These are phyloP conservation scores for Aureobasidium sp. DNA, from an alignment of 2,329 filamentous ascomycete species.

Conservation along the genomic window DNA sequence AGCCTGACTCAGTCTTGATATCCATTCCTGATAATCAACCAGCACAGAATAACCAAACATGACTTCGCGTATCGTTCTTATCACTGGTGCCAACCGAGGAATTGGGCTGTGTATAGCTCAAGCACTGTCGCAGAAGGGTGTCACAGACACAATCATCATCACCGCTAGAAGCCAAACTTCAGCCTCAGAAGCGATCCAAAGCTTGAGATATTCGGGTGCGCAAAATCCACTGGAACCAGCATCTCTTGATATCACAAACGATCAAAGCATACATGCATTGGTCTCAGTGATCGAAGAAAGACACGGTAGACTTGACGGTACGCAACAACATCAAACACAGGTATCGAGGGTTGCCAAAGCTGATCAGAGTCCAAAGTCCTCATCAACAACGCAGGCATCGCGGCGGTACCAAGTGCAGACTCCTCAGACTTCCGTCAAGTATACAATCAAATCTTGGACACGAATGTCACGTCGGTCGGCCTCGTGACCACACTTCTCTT, in stretches of 20 bases:
- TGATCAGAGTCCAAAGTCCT: not conserved
- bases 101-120: not conserved
- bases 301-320: not conserved
- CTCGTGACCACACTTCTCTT: constrained; percentile 28
- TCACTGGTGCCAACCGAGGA: not conserved
- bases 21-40: not conserved
- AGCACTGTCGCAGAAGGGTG: not conserved
- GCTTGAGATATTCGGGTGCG: not conserved
- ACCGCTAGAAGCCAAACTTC: not conserved
- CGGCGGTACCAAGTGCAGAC: not conserved
- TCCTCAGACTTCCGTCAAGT: constrained; percentile 28
- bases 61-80: not conserved
- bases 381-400: not conserved
- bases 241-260: not conserved
- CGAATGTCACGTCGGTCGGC: constrained; percentile 41
- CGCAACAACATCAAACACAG: too few species aligned
- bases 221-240: not conserved
- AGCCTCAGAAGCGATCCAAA: not conserved
- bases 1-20: not conserved
- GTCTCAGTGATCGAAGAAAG: not conserved
- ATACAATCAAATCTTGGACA: constrained; percentile 31
- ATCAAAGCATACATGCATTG: not conserved
- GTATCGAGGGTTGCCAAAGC: not conserved
- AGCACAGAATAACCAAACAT: not conserved
- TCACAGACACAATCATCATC: not conserved